These are phyloP conservation scores for Bombardia bombarda DNA, from an alignment of 495 filamentous ascomycete species.

Conservation along the genomic window DNA sequence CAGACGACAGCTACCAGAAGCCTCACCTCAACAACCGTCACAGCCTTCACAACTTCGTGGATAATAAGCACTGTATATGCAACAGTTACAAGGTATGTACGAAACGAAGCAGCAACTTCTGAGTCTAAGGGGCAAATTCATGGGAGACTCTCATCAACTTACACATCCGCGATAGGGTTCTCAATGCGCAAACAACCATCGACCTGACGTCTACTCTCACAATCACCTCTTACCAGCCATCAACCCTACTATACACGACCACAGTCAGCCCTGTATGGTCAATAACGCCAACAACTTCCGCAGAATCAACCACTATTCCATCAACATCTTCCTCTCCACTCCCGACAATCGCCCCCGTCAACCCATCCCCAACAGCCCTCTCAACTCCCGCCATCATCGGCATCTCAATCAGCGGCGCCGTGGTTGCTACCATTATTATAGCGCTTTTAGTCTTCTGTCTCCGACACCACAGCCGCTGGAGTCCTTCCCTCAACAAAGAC, in stretches of 20 bases:
- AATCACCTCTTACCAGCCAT: constrained; percentile 12
- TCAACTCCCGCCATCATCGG: constrained; percentile 17
- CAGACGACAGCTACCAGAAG: constrained; percentile 9
- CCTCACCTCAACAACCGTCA: constrained; percentile 11
- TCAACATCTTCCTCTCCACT: constrained; percentile 2
- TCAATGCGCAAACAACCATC: constrained; percentile 17
- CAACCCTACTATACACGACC: constrained; percentile 13
- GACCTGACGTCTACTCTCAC: constrained; percentile 24
- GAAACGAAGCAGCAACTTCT: neutral
- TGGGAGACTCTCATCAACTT: no score
- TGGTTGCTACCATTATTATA: constrained; percentile 15
- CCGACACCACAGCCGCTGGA: constrained; percentile 8
- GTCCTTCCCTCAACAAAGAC: neutral
- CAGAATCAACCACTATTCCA: neutral
- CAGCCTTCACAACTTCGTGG: constrained; percentile 12
- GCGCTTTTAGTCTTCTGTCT: constrained; percentile 14
- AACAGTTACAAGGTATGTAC: constrained; percentile 17
- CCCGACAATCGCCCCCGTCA: no score
- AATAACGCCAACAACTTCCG: neutral
- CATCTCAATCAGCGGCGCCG: no score
- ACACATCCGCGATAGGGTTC: constrained; percentile 8
- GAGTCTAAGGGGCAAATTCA: no score
- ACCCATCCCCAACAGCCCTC: constrained; percentile 4
- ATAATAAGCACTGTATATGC: constrained; percentile 13
- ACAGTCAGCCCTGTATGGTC: constrained; percentile 5